Base-by-base conservation (phyloP, 805 yeast genomes). In the Ogataea nitratoaversa region DNA sequence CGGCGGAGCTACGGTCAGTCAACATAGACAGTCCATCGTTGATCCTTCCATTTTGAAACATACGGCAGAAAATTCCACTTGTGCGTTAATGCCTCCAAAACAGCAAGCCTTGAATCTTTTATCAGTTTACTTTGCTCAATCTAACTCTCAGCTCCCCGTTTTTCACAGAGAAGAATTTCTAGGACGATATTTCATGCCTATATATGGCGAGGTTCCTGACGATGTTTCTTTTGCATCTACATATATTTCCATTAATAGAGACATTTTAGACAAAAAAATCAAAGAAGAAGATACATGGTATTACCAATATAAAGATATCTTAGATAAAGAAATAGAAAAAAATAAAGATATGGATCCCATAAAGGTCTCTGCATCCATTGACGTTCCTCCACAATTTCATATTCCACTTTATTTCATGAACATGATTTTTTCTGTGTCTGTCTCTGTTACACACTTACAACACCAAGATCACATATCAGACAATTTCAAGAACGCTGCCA, bases 101-200 rank as follows among this genome's bases (percentile, higher is more conserved):
- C 65, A 69, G 18, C 73, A 78, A 24, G 96, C 96, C 0, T 78
- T 83, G 52, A 67, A 70, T 37, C 71, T 84, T 32, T 54, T 88
- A 8, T 71, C 78, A 28, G 67, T 76, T 2, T 88, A 74, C 57
- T 90, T 90, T 55, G 77, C 84, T 17, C 89, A 84, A 52, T 76
- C 90, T 13, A 89, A 90, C 56, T 70, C 95, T 2, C 96, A 88
- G 58, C 60, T 86, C 20, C 96, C 97, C 0, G 71, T 90, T 4
- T 62, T 89, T 35, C 96, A 90, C 57, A 71, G 96, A 23, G 95
- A 87, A 52, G 76, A 74, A 48, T 89, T 88, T 53, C 60, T 90
- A 32, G 66, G 66, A 34, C 66, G 68, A 20, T 79, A 78, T 53
- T 89, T 84, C 56, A 76, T 78, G 49, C 96, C 96, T 0, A 70